Percentiles rank a stretch among this genome's conserved stretches.
phyloP scores from a whole-genome alignment of 345 rosid genomes.

The Conringia planisiliqua region DNA sequence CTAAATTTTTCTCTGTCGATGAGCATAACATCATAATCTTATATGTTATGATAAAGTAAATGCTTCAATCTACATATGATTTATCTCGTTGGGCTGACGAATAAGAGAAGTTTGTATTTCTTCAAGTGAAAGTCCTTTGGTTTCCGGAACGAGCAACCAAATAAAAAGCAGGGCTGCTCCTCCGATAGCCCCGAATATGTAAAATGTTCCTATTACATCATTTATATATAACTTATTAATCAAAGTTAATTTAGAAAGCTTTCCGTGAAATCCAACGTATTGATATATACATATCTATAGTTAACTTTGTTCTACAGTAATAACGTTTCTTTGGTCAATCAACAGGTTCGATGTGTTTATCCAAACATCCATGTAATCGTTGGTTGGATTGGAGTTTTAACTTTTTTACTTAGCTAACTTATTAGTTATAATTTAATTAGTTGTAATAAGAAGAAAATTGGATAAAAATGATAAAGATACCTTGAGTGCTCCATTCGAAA shows the following conservation, averaged over 20 bases:
- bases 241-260: background rate
- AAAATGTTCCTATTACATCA: slow-evolving; percentile 23
- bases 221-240: no score
- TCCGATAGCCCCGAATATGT: slow-evolving; percentile 14
- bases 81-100: slow-evolving; percentile 18
- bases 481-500: slow-evolving; percentile 46
- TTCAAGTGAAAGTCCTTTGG: slow-evolving; percentile 69
- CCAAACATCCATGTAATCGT: no score
- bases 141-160: slow-evolving; percentile 63
- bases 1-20: background rate
- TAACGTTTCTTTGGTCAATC: no score
- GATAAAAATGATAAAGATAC: background rate
- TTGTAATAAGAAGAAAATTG: background rate
- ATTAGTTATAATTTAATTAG: background rate
- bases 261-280: background rate
- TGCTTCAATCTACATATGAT: slow-evolving; percentile 36
- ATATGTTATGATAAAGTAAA: background rate
- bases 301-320: no score
- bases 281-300: no score
- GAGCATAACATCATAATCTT: background rate
- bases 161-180: slow-evolving; percentile 45
- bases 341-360: no score
- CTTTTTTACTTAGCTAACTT: background rate
- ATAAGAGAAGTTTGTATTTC: slow-evolving; percentile 13
- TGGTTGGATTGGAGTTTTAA: background rate